Base-by-base conservation (phyloP, 345 rosid genomes). In the Populus deltoides region DNA sequence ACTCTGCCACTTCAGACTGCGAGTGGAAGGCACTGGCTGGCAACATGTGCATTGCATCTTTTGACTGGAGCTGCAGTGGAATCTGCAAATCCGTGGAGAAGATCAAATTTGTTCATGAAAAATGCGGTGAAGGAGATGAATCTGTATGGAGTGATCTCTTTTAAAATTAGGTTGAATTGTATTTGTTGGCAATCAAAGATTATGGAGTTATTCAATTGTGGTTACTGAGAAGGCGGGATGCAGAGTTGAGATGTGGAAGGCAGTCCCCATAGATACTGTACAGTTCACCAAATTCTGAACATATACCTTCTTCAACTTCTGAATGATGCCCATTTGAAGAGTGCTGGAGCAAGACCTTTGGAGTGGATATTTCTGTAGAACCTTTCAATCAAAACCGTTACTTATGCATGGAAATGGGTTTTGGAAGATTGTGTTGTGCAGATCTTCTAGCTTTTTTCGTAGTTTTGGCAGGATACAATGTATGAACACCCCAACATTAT, bases 11-110 rank as follows among this genome's bases (percentile, higher is more conserved):
- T 68, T 74, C 85, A 96, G 99, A 96, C 83, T 96, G 97, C 76
- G 93, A 92, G 88, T 92, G 97, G 99, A 96, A 93, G 86, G 97
- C 98, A 66, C 91, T 92, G 88, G 97, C 98, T 1, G 97, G 98
- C 0, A 88, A 89, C 51, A 89, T 90, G 17, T 96, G 99, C 78
- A 83, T 91, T 61, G 98, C 99, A 49, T 93, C 99, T 2, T 96
- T 93, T 66, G 97, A 96, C 74, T 96, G 99, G 97, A 96, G 94
- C 85, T 96, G 99, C 83, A 96, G 99, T 33, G 98, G 97, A 39
- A 96, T 93, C 75, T 93, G 98, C 91, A 93, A 94, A 83, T 96
- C 99, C 0, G 97, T 96, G 59, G 97, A 96, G 89, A 96, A 81
- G 82, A 80, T 96, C 68, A 94, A 90, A 86, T 83, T 77, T 79